Evolutionary conservation across 176 grass and related monocot species (phyloP).

Genomic region (Chrysopogon serrulatus): DNA sequence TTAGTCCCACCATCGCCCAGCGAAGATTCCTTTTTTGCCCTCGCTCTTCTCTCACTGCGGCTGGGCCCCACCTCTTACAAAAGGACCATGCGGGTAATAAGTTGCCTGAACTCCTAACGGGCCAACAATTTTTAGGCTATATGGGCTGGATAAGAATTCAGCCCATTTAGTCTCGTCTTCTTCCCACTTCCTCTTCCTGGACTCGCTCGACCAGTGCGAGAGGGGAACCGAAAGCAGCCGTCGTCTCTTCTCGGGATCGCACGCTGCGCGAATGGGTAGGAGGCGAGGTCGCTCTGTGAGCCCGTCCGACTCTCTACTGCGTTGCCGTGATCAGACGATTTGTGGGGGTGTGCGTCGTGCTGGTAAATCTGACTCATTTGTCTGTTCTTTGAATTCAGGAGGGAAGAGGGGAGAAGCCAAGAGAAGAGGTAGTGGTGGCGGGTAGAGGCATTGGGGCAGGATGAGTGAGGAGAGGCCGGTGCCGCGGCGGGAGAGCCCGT

Average conservation of each 20-base stretch:
- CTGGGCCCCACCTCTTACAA: neutral
- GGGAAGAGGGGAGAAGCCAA: neutral
- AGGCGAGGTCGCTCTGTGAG: too few relatives aligned
- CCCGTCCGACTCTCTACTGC: neutral
- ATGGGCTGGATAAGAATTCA: neutral
- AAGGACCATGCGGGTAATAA: neutral
- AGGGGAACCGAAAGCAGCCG: too few relatives aligned
- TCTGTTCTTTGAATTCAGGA: neutral
- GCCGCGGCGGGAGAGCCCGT: conserved; percentile 75
- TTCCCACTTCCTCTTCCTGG: too few relatives aligned
- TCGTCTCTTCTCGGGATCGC: conserved; percentile 19
- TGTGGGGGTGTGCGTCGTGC: neutral
- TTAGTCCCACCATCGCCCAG: neutral
- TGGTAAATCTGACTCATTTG: conserved; percentile 22
- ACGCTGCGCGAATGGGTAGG: neutral
- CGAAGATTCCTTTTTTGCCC: conserved; percentile 15
- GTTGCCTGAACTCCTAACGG: neutral
- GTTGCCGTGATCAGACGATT: neutral
- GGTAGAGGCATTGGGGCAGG: neutral
- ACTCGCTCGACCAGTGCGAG: too few relatives aligned
- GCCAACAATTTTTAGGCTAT: neutral
- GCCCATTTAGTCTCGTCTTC: neutral
- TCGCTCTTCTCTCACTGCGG: neutral
- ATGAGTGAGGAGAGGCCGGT: conserved; percentile 70
- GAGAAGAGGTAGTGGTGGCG: neutral